Base-by-base conservation (phyloP, 768 basidiomycete species). In the Mycena floridula region DNA sequence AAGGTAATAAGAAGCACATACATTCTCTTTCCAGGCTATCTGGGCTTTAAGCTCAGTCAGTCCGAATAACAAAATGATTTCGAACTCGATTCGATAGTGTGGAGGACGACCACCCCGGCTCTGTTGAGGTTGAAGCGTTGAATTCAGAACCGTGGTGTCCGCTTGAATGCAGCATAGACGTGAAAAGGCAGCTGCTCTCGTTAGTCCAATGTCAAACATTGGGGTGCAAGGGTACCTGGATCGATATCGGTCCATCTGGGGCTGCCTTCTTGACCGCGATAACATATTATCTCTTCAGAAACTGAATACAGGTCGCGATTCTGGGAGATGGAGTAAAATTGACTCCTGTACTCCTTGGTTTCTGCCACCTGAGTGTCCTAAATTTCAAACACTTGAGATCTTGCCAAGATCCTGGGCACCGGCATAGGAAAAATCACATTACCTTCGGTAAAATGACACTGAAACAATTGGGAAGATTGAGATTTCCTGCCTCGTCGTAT, bases 11-110 rank as follows among this genome's bases (percentile, higher is more conserved):
- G 7, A 4, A 35, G 7, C 4, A 69, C 67, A 20, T 59, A 76
- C 74, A 42, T 69, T 63, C 35, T 76, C 73, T 48, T 62, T 57
- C 76, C 77, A 80, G 22, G 65, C 60, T 39, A 79, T 65, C 39
- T 75, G 71, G 0, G 76, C 77, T 45, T 66, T 69, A 47, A 79
- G 54, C 47, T 79, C 78, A 2, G 76, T 78, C 38, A 73, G 50
- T 4, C 78, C 78, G 43, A 80, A 77, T 6, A 72, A 56, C 20
- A 80, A 48, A 8, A 79, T 60, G 4, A 79, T 59, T n/a, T 70
- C 67, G 45, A 60, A 72, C 2, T 62, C 51, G 25, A 71, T 50
- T 23, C 56, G 43, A 45, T 59, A 72, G 42, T 60, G 68, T 3
- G 7, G 20, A 41, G 9, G 8, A 8, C 22, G 13, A 32, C 48